A percentile compares a stretch with the other conserved stretches of the same genome.
phyloP scores from a whole-genome alignment of 805 yeast species.

The Ogataea saltuana region DNA sequence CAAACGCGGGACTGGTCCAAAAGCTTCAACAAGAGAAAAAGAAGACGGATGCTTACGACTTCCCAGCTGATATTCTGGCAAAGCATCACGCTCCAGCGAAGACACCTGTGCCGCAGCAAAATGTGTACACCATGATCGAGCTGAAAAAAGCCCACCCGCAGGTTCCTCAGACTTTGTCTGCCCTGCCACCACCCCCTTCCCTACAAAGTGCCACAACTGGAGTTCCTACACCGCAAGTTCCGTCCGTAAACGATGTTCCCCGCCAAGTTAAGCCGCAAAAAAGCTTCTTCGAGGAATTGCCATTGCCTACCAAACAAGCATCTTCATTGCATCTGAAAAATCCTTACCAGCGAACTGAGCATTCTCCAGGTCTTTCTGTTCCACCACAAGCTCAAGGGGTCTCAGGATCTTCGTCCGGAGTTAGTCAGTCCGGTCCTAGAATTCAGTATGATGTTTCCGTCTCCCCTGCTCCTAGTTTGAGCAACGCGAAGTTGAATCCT shows the following conservation, averaged over 20 bases:
- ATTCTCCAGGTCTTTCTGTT: background rate
- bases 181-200: conserved; percentile 9
- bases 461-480: conserved; percentile 5
- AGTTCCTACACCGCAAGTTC: background rate
- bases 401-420: background rate
- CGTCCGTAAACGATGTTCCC: conserved; percentile 12
- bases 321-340: conserved; percentile 25
- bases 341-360: conserved; percentile 26
- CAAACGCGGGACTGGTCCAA: conserved; percentile 20
- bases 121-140: conserved; percentile 33
- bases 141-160: conserved; percentile 12
- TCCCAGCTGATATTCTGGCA: conserved; percentile 58
- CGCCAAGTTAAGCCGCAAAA: conserved; percentile 31
- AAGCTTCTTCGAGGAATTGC: conserved; percentile 62
- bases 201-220: conserved; percentile 6
- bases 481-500: conserved; percentile 9
- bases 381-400: conserved; percentile 4
- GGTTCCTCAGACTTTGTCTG: conserved; percentile 1
- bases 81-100: conserved; percentile 41
- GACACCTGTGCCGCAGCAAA: conserved; percentile 37
- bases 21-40: conserved; percentile 50
- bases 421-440: conserved; percentile 1
- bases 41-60: conserved; percentile 77
- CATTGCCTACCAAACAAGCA: conserved; percentile 31
- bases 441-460: conserved; percentile 4